Percentiles rank a stretch among this genome's conserved stretches.
Conservation (phyloP, 495 filamentous ascomycete species). For the Podospora didyma region DNA sequence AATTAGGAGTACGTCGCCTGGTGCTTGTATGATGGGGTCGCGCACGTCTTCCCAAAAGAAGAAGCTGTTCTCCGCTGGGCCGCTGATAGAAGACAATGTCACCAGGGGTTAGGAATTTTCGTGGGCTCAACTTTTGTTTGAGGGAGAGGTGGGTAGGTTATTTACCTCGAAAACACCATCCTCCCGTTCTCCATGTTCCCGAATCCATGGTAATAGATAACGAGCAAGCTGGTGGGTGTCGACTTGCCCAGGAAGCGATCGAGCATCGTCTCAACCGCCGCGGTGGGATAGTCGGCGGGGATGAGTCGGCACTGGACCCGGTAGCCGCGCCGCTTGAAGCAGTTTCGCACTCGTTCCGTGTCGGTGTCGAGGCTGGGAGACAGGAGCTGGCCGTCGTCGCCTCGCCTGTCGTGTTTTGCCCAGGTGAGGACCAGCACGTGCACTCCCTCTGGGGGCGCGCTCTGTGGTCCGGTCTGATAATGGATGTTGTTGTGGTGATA, state of each 20-base stretch:
- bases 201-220: slow-evolving; percentile 24
- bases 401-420: slow-evolving; percentile 11
- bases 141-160: neutral
- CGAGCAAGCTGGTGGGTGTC: slow-evolving; percentile 6
- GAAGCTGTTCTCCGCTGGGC: neutral
- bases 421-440: slow-evolving; percentile 24
- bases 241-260: slow-evolving; percentile 16
- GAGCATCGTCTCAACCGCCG: slow-evolving; percentile 23
- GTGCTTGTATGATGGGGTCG: slow-evolving; percentile 20
- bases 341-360: slow-evolving; percentile 15
- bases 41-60: slow-evolving; percentile 30
- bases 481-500: neutral
- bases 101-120: too few species aligned
- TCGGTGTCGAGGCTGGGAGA: slow-evolving; percentile 6
- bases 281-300: slow-evolving; percentile 22
- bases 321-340: slow-evolving; percentile 22
- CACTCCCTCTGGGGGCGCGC: slow-evolving; percentile 16
- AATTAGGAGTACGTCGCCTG: slow-evolving; percentile 20
- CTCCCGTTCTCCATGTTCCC: slow-evolving; percentile 18
- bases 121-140: too few species aligned
- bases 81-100: neutral
- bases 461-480: neutral
- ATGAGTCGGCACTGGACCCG: slow-evolving; percentile 23
- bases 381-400: slow-evolving; percentile 14
- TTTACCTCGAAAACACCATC: slow-evolving; percentile 23